These are phyloP conservation scores for Ceratobasidium sp. DNA, from an alignment of 1,284 basidiomycete genomes.

Conservation along the genomic window DNA sequence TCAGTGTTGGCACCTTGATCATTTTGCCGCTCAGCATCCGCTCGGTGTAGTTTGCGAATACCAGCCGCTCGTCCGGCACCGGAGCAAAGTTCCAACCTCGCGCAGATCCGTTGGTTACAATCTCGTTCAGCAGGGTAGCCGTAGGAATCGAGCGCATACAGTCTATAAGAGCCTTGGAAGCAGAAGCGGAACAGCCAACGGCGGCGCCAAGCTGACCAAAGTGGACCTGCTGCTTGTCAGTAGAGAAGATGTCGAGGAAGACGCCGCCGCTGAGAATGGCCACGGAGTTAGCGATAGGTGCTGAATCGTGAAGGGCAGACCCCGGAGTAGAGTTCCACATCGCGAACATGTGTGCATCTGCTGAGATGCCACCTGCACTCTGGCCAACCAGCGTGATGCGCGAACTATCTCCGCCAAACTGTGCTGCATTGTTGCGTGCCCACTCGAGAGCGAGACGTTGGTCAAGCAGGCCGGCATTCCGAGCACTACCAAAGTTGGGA, in stretches of 20 bases:
- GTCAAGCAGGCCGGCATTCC: slow-evolving; percentile 60
- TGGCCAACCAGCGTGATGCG: slow-evolving; percentile 68
- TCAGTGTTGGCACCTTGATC: slow-evolving; percentile 12
- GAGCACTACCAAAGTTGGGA: slow-evolving; percentile 11
- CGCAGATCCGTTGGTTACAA: slow-evolving; percentile 1
- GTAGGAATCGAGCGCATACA: background rate
- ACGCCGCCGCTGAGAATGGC: slow-evolving; percentile 4
- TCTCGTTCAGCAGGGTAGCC: background rate
- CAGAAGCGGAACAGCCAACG: background rate
- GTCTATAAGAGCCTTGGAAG: background rate
- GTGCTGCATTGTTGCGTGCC: slow-evolving; percentile 57
- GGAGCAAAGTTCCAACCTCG: no score
- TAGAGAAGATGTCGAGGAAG: slow-evolving; percentile 18
- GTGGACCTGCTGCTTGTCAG: background rate
- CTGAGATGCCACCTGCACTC: slow-evolving; percentile 62
- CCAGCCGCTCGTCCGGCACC: slow-evolving; percentile 1
- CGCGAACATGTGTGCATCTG: slow-evolving; percentile 15
- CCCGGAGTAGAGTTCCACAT: slow-evolving; percentile 1
- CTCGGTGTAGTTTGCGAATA: background rate
- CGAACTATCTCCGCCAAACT: slow-evolving; percentile 67
- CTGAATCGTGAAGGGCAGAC: background rate
- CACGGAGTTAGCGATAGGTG: background rate
- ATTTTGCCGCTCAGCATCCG: slow-evolving; percentile 1
- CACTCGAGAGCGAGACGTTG: slow-evolving; percentile 59
- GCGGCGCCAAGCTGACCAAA: no score